Percentiles rank a stretch among this genome's conserved stretches.
Evolutionary conservation across 257 asterid genomes (phyloP).

Genomic region (Plectranthus barbatus): DNA sequence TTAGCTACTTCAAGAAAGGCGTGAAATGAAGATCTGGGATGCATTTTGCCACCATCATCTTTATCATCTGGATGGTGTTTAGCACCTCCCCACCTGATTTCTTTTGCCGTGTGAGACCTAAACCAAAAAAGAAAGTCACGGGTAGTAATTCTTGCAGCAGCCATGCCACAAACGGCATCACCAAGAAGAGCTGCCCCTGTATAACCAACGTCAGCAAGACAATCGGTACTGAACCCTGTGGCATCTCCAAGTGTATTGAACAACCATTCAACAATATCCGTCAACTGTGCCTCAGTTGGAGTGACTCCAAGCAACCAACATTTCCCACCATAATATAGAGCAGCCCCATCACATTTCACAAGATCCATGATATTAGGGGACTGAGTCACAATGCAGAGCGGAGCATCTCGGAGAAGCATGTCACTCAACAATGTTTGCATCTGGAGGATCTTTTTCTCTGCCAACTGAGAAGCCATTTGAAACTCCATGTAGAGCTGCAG

Average conservation of each 20-base stretch:
- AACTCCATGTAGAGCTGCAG: conserved; percentile 53
- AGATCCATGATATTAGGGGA: conserved; percentile 62
- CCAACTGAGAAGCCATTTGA: conserved; percentile 39
- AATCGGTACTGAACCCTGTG: conserved; percentile 49
- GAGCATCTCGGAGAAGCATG: conserved; percentile 54
- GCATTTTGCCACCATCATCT: conserved; percentile 51
- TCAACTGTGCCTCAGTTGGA: conserved; percentile 45
- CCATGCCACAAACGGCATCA: conserved; percentile 58
- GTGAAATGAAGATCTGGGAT: conserved; percentile 56
- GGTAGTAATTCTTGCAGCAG: conserved; percentile 38
- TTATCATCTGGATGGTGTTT: conserved; percentile 41
- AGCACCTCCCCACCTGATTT: conserved; percentile 57
- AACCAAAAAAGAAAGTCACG: conserved; percentile 55
- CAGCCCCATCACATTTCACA: conserved; percentile 66
- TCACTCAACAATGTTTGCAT: conserved; percentile 53
- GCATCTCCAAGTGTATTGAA: conserved; percentile 28
- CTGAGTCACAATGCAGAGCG: conserved; percentile 42
- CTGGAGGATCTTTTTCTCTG: conserved; percentile 42
- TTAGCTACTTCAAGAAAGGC: conserved; percentile 56
- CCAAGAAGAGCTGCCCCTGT: conserved; percentile 44
- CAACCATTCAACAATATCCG: conserved; percentile 44
- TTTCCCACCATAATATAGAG: conserved; percentile 38
- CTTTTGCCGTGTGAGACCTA: conserved; percentile 46
- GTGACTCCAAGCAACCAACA: conserved; percentile 62
- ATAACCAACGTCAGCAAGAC: conserved; percentile 49